Conservation (phyloP, 495 filamentous ascomycete genomes). For the Hyaloscypha variabilis region DNA sequence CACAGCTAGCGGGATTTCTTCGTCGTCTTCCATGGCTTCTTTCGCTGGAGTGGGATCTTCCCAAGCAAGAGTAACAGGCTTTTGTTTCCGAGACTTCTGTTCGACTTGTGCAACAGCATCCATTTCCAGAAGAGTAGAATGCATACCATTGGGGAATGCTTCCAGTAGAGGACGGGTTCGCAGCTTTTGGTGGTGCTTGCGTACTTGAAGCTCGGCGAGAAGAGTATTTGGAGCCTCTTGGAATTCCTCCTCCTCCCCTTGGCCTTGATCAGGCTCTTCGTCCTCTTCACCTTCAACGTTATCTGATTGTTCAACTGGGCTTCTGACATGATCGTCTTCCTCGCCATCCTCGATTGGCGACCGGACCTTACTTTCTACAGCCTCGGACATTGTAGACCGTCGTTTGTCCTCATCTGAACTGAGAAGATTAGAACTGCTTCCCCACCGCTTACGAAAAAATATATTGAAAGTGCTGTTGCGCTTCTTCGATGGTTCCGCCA, state of each 20-base stretch:
- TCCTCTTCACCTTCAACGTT: conserved; percentile 24
- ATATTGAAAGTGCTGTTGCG: conserved; percentile 28
- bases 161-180: conserved; percentile 70
- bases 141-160: conserved; percentile 74
- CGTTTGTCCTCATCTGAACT: conserved; percentile 23
- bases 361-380: conserved; percentile 13
- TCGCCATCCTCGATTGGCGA: conserved; percentile 41
- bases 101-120: conserved; percentile 90
- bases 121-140: conserved; percentile 86
- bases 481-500: conserved; percentile 27
- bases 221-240: conserved; percentile 83
- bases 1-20: conserved; percentile 85
- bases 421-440: conserved; percentile 26
- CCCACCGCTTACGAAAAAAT: conserved; percentile 24
- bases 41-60: conserved; percentile 65
- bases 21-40: conserved; percentile 55
- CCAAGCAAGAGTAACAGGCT: conserved; percentile 87
- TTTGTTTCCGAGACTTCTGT: conserved; percentile 69
- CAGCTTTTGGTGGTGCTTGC: conserved; percentile 80
- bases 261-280: conserved; percentile 32
- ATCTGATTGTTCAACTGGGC: conserved; percentile 19
- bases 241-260: conserved; percentile 45
- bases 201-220: conserved; percentile 86
- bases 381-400: conserved; percentile 18
- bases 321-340: conserved; percentile 21